Evolutionary conservation across 441 rosid genomes (phyloP).

Genomic region (Brassica hybrid): DNA sequence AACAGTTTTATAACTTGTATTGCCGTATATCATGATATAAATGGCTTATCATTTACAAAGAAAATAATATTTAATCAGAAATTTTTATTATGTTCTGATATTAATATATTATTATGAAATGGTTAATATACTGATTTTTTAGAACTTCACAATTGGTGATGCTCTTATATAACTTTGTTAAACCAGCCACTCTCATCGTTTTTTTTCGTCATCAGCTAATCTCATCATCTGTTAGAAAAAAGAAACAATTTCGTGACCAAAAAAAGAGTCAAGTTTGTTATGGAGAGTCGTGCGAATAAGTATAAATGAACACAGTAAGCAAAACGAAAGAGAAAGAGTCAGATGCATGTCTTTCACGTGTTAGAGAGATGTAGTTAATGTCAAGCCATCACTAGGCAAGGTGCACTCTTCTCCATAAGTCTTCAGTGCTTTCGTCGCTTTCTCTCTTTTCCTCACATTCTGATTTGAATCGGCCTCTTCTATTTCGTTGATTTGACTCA

Average conservation of each 20-base stretch:
- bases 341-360: constrained; percentile 45
- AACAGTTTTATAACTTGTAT: too few species aligned
- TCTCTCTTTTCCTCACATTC: constrained; percentile 18
- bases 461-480: constrained; percentile 8
- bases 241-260: not conserved
- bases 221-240: not conserved
- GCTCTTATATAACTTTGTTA: not conserved
- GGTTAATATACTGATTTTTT: too few species aligned
- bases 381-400: constrained; percentile 23
- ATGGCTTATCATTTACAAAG: too few species aligned
- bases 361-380: constrained; percentile 22
- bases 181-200: not conserved
- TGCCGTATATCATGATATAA: too few species aligned
- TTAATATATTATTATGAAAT: too few species aligned
- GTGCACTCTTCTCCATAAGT: constrained; percentile 19
- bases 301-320: not conserved
- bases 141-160: too few species aligned
- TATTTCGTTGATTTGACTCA: constrained; percentile 9
- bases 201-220: too few species aligned
- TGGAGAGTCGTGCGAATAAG: not conserved
- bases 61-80: too few species aligned
- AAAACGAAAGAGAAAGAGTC: not conserved
- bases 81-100: too few species aligned
- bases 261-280: not conserved
- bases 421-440: constrained; percentile 17